Evolutionary conservation across 106 monocot species (phyloP), one percentile per base, ranked within the genome.

Genomic region (Gastrodia elata): DNA sequence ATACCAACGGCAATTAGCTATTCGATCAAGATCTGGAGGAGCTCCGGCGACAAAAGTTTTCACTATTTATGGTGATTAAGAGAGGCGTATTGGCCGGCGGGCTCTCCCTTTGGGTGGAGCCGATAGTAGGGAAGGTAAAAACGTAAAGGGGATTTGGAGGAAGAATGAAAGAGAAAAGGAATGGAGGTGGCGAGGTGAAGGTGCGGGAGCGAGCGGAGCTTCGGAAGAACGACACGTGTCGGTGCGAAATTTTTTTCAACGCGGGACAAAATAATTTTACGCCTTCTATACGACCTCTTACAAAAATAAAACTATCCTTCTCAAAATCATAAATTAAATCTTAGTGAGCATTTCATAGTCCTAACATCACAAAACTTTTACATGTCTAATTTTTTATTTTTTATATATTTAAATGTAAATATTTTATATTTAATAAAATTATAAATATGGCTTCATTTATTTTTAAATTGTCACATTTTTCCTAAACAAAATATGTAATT

Each of bases 211-310:
- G 61, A 10, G 52, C 18, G 9, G 52, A 52, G n/a, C 20, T 6
- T 22, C 52, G 2, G 61, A 3, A 26, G 61, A 61, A 61, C 11
- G 61, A 61, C 61, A 61, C 61, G 61, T 61, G 61, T 61, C 61
- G 30, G 61, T 61, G 5, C 2, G 61, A n/a, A 8, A 28, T 61
- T 26, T 26, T 32, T 26, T 61, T 61, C 61, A 61, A 61, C 61
- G 61, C 61, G 61, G 61, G 30, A 61, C n/a, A n/a, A n/a, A n/a
- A n/a, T n/a, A n/a, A n/a, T n/a, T n/a, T n/a, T n/a, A n/a, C n/a
- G n/a, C n/a, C n/a, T n/a, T n/a, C n/a, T n/a, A n/a, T n/a, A n/a
- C n/a, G n/a, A n/a, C n/a, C n/a, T n/a, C n/a, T n/a, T n/a, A n/a
- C n/a, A n/a, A n/a, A n/a, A n/a, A n/a, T n/a, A n/a, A n/a, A n/a